Evolutionary conservation across 2,329 filamentous ascomycete species (phyloP).

Genomic region (Dactylellina haptotyla): DNA sequence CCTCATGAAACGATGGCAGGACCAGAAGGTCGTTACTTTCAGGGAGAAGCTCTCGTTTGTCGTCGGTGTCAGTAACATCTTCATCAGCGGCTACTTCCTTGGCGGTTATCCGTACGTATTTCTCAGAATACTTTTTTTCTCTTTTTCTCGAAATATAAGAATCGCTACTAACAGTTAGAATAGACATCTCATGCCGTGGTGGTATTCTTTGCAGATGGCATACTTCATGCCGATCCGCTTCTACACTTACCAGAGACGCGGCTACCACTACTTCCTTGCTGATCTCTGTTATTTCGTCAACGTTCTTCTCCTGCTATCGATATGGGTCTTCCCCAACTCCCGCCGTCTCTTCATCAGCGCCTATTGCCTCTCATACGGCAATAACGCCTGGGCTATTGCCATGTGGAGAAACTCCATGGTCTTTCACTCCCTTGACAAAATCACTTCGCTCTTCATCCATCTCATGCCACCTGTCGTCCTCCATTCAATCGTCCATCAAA

Average conservation of each 20-base stretch:
- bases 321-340: conserved; percentile 90
- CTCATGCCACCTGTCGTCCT: conserved; percentile 97
- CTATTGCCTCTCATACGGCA: conserved; percentile 92
- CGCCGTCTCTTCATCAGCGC: conserved; percentile 91
- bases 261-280: conserved; percentile 90
- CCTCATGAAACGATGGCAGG: conserved; percentile 74
- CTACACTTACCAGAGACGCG: conserved; percentile 88
- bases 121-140: neutral
- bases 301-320: conserved; percentile 78
- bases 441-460: conserved; percentile 97
- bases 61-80: conserved; percentile 94
- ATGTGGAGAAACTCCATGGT: conserved; percentile 99
- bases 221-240: conserved; percentile 98
- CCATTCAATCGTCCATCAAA: conserved; percentile 89
- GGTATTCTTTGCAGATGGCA: conserved; percentile 86
- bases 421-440: conserved; percentile 98
- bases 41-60: conserved; percentile 97
- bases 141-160: neutral
- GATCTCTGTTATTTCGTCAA: conserved; percentile 99
- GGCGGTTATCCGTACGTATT: conserved; percentile 73
- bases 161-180: conserved; percentile 3
- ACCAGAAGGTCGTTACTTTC: conserved; percentile 84
- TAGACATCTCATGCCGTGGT: conserved; percentile 76
- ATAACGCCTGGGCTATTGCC: conserved; percentile 96
- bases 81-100: conserved; percentile 93